Evolutionary conservation across 768 basidiomycete species (phyloP).

Genomic region (Suillus placidus): DNA sequence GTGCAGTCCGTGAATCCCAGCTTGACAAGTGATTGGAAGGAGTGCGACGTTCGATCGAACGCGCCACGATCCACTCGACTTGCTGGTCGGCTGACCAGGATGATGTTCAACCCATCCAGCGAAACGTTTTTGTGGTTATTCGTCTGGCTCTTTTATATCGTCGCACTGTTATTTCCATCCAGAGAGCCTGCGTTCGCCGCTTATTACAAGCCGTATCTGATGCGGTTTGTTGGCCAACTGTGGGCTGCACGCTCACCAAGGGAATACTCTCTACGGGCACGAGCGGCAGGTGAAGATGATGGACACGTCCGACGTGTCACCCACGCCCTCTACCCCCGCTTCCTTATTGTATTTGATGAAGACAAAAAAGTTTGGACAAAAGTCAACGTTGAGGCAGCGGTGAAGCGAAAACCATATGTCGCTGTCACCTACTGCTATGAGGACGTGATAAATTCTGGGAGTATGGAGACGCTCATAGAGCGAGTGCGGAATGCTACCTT

Average conservation of each 20-base stretch:
- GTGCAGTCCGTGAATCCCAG: conserved; percentile 29
- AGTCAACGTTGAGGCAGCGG: conserved; percentile 6
- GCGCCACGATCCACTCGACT: conserved; percentile 14
- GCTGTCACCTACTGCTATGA: conserved; percentile 21
- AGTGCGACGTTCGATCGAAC: conserved; percentile 7
- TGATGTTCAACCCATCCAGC: conserved; percentile 5
- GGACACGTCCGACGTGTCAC: conserved; percentile 12
- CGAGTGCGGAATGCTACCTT: conserved; percentile 11
- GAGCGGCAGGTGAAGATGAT: conserved; percentile 10
- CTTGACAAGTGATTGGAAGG: neutral
- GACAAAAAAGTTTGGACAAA: conserved; percentile 4
- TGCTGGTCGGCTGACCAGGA: conserved; percentile 20
- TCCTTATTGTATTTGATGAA: conserved; percentile 20
- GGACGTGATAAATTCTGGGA: conserved; percentile 15
- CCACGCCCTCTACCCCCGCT: conserved; percentile 18
- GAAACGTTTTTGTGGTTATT: conserved; percentile 15
- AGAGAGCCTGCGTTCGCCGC: conserved; percentile 5
- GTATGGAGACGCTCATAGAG: neutral
- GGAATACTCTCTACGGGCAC: conserved; percentile 23
- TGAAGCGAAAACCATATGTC: conserved; percentile 19
- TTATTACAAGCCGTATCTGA: conserved; percentile 22
- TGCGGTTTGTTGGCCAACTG: conserved; percentile 25
- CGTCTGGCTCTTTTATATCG: conserved; percentile 22
- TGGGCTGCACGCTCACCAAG: conserved; percentile 26
- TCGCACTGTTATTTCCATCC: conserved; percentile 19